Base-by-base conservation (phyloP, 345 rosid species). In the Excoecaria agallocha region DNA sequence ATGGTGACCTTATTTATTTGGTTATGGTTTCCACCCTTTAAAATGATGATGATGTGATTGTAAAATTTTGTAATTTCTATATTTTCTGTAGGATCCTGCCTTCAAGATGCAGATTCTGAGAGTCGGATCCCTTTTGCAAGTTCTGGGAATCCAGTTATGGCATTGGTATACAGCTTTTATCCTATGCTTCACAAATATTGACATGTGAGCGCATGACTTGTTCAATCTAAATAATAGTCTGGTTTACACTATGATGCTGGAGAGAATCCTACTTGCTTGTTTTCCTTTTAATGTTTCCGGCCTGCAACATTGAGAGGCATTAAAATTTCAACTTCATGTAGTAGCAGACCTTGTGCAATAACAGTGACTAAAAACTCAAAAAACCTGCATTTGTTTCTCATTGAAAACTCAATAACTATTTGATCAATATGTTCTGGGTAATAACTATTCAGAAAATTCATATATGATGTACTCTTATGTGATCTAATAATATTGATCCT, bases 141-240 rank as follows among this genome's bases (percentile, higher is more conserved):
- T 82, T 95, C 93, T 41, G 90, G 88, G 39, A 95, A 95, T 83
- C 97, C 99, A 60, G 91, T 93, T 70, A 95, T 95, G 98, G 78
- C 99, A 76, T 77, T 95, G 98, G 99, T 95, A 75, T 20, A 88
- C 84, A 67, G 57, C 71, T 13, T 61, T 80, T 70, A 17, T 41
- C 41, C 3, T 19, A 22, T 30, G 22, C 30, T 20, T 24, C 15
- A n/a, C 61, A 13, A 30, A 13, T 61, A 30, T 54, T 45, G 10
- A 38, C 57, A 19, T 62, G 50, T 60, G 71, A 55, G 25, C 43
- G 1, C 15, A 20, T 15, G 43, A 46, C 20, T 12, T 25, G 15
- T 55, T 67, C 59, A 59, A 48, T 37, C 25, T 66, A 20, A 11
- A 12, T 52, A 56, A 48, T 30, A 69, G 2, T 69, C 3, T 1